These are phyloP conservation scores for Dipteronia sinensis DNA, from an alignment of 345 rosid species.

Conservation along the genomic window DNA sequence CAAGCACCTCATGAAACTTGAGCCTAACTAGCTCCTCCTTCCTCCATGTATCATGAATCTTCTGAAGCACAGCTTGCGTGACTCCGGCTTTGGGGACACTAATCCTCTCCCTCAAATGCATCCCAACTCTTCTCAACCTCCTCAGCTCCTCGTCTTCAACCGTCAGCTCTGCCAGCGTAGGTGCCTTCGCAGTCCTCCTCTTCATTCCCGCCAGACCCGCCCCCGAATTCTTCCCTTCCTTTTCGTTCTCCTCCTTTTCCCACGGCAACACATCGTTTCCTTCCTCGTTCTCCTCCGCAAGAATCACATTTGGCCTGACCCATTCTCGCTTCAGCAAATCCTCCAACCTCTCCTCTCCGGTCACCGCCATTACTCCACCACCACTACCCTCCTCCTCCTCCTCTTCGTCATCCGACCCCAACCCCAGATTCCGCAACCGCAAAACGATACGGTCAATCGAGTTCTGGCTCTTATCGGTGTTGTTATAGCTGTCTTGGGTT, in stretches of 20 bases:
- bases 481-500: conserved; percentile 22
- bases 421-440: conserved; percentile 75
- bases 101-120: conserved; percentile 78
- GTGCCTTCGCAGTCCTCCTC: conserved; percentile 64
- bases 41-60: conserved; percentile 93
- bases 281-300: conserved; percentile 46
- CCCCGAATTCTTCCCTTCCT: conserved; percentile 18
- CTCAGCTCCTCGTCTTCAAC: conserved; percentile 86
- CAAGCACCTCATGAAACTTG: conserved; percentile 93
- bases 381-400: conserved; percentile 25
- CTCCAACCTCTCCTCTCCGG: conserved; percentile 82
- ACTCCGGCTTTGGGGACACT: conserved; percentile 89
- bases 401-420: conserved; percentile 69
- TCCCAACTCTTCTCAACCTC: conserved; percentile 76
- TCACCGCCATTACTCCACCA: conserved; percentile 32
- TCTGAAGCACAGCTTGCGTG: conserved; percentile 77
- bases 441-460: conserved; percentile 88
- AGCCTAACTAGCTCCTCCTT: conserved; percentile 91
- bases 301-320: conserved; percentile 78
- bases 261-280: conserved; percentile 53
- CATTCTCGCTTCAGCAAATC: conserved; percentile 85
- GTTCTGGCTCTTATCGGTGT: conserved; percentile 53
- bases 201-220: conserved; percentile 20
- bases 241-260: conserved; percentile 58
- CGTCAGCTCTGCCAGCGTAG: conserved; percentile 87